Evolutionary conservation across 495 filamentous ascomycete genomes (phyloP).

Genomic region (Tuber melanosporum): DNA sequence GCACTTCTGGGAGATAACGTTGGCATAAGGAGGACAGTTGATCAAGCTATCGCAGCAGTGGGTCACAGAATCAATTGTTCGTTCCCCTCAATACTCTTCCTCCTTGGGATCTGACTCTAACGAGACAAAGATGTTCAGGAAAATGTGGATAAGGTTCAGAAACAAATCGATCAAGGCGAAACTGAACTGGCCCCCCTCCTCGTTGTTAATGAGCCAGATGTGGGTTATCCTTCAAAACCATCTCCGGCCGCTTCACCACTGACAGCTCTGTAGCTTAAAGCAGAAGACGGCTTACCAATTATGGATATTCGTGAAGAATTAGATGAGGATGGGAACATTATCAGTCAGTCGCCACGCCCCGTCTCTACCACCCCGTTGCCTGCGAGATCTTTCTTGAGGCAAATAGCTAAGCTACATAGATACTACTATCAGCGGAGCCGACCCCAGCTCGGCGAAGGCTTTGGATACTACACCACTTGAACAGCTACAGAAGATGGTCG

Average conservation of each 20-base stretch:
- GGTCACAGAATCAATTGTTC: conserved; percentile 67
- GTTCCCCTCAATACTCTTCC: neutral
- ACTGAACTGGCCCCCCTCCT: conserved; percentile 49
- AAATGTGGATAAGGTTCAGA: conserved; percentile 65
- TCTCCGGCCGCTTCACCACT: conserved; percentile 43
- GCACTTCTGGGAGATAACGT: conserved; percentile 57
- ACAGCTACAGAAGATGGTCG: conserved; percentile 50
- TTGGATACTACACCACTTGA: conserved; percentile 43
- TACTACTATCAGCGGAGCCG: conserved; percentile 30
- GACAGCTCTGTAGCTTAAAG: conserved; percentile 46
- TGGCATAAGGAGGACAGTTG: conserved; percentile 45
- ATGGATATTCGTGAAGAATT: conserved; percentile 86
- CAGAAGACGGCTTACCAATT: conserved; percentile 64
- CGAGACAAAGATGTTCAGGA: conserved; percentile 57
- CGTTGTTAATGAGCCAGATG: conserved; percentile 41
- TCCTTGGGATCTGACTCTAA: conserved; percentile 14
- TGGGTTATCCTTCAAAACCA: neutral
- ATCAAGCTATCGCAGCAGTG: conserved; percentile 62
- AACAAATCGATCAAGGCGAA: conserved; percentile 61
- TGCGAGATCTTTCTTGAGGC: neutral
- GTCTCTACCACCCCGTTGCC: neutral
- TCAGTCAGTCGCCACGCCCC: conserved; percentile 43
- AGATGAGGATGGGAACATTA: conserved; percentile 82
- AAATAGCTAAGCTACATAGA: conserved; percentile 3
- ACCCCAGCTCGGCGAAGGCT: conserved; percentile 39